Conservation (phyloP, 2,329 filamentous ascomycete species). For the Trichocomaceae sp. region DNA sequence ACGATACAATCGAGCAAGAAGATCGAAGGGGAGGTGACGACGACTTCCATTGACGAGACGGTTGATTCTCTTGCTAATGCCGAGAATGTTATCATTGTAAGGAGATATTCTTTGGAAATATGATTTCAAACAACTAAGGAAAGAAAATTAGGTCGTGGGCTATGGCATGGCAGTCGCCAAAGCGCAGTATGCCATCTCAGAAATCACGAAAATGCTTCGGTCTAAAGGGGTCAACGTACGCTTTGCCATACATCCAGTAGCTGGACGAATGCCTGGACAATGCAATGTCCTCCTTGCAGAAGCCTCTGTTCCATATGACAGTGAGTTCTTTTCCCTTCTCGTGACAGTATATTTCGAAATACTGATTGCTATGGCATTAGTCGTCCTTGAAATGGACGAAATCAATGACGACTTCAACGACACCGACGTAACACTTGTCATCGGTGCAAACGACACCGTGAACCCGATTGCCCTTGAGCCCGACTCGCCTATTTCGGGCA, state of each 20-base stretch:
- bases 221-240: conserved; percentile 71
- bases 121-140: background rate
- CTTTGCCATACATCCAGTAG: conserved; percentile 85
- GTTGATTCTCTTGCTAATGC: conserved; percentile 68
- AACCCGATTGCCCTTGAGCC: conserved; percentile 84
- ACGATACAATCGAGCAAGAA: conserved; percentile 60
- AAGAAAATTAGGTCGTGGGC: conserved; percentile 54
- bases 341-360: background rate
- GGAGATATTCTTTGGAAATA: conserved; percentile 7
- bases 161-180: conserved; percentile 95
- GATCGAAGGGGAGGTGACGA: conserved; percentile 71
- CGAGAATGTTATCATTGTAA: conserved; percentile 74
- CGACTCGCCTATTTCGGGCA: conserved; percentile 77
- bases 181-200: conserved; percentile 82
- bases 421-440: conserved; percentile 80
- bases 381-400: conserved; percentile 91
- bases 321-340: conserved; percentile 24
- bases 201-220: conserved; percentile 70
- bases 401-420: conserved; percentile 88
- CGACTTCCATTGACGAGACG: conserved; percentile 73
- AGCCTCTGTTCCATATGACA: conserved; percentile 82
- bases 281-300: conserved; percentile 88
- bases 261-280: conserved; percentile 86
- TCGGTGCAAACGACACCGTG: conserved; percentile 87
- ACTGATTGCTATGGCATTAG: conserved; percentile 22